Conservation (phyloP, 169 alveolate genomes). For the Babesia bovis region DNA sequence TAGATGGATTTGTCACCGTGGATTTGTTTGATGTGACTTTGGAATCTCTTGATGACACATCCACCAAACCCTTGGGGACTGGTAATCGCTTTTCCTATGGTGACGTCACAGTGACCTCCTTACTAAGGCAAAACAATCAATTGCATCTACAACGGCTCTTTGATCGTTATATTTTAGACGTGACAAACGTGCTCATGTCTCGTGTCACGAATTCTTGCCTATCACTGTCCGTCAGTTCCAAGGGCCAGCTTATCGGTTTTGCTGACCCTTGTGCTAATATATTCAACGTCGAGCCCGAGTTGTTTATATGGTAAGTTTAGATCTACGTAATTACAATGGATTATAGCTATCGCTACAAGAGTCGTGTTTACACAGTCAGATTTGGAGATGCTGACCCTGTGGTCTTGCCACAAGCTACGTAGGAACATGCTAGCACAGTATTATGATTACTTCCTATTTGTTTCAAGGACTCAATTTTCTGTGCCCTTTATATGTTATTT, state of each 20-base stretch:
- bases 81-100: conserved; percentile 5
- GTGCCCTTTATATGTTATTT: not conserved
- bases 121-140: conserved; percentile 29
- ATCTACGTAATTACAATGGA: not conserved
- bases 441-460: not conserved
- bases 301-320: conserved; percentile 39
- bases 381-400: conserved; percentile 42
- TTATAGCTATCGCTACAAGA: conserved; percentile 52
- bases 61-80: not conserved
- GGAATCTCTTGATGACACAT: not conserved
- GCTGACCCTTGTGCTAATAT: conserved; percentile 60
- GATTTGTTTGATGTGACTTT: conserved; percentile 9
- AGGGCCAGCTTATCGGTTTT: conserved; percentile 59
- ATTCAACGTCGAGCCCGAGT: conserved; percentile 18
- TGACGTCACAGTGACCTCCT: conserved; percentile 11
- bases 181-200: conserved; percentile 62
- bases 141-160: conserved; percentile 2
- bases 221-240: conserved; percentile 28
- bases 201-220: conserved; percentile 56
- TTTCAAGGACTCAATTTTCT: not conserved
- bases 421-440: too few relatives aligned
- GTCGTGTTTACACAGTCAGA: conserved; percentile 4
- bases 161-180: conserved; percentile 38
- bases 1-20: conserved; percentile 12
- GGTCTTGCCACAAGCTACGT: conserved; percentile 47